Conservation (phyloP, 148 eudicot species). For the Camellia sinensis region DNA sequence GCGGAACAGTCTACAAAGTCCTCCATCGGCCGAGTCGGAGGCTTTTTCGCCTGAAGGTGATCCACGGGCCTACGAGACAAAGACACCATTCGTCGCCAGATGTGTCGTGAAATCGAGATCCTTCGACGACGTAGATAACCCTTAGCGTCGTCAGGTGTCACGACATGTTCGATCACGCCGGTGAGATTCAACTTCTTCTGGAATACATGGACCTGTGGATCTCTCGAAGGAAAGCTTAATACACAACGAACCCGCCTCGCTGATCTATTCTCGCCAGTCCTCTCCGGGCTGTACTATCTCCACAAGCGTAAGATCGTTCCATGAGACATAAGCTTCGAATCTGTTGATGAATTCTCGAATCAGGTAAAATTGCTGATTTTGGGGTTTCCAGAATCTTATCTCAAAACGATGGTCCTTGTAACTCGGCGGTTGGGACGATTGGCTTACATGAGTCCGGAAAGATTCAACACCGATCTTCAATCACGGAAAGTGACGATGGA, state of each 20-base stretch:
- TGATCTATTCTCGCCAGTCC: constrained; percentile 51
- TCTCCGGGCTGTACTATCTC: constrained; percentile 58
- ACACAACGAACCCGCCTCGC: constrained; percentile 48
- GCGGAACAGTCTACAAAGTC: constrained; percentile 87
- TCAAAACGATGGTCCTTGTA: constrained; percentile 82
- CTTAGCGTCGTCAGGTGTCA: constrained; percentile 66
- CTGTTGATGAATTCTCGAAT: constrained; percentile 44
- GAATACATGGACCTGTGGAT: constrained; percentile 81
- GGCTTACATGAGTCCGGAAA: constrained; percentile 88
- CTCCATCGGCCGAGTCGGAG: constrained; percentile 52
- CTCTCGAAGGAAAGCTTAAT: constrained; percentile 58
- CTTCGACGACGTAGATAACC: constrained; percentile 69
- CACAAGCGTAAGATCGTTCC: constrained; percentile 63
- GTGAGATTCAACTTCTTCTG: constrained; percentile 74
- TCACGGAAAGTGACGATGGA: constrained; percentile 72
- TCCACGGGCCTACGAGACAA: constrained; percentile 83
- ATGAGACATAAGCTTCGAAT: constrained; percentile 78
- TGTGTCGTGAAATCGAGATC: constrained; percentile 80
- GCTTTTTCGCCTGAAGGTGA: constrained; percentile 73
- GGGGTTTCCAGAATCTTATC: constrained; percentile 63
- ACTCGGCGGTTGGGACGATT: constrained; percentile 79
- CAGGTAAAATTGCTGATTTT: constrained; percentile 80
- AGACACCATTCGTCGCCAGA: constrained; percentile 68
- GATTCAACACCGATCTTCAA: constrained; percentile 82
- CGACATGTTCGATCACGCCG: constrained; percentile 63